Base-by-base conservation (phyloP, 1,284 basidiomycete species). In the Ustilago curta region DNA sequence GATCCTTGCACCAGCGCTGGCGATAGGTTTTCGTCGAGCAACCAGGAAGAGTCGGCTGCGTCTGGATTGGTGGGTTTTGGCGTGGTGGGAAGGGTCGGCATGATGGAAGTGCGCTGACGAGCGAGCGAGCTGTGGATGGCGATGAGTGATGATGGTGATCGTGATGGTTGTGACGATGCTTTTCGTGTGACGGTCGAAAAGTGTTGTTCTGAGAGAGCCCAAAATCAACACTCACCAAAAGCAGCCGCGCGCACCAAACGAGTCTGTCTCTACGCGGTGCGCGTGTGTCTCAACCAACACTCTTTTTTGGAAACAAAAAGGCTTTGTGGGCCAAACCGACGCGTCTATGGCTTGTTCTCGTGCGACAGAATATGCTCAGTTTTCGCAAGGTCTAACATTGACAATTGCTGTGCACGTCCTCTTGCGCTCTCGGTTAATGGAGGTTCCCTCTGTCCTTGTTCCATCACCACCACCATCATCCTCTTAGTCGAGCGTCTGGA, bases 21-120 rank as follows among this genome's bases (percentile, higher is more conserved):
- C 18, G 72, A 75, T 2, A 75, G 43, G 40, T 66, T 56, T 32
- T 67, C 59, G 49, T 75, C 72, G 57, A 75, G 66, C 37, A 74
- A 39, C 71, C 71, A 74, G 7, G 70, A 73, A 12, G 58, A 60
- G 52, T 74, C 71, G 39, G 23, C 64, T 18, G 54, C 61, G 14
- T 69, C 66, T 27, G 56, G 19, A 29, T 58, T 53, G 45, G 44
- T 49, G 2, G 60, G 52, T 51, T 65, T 69, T 4, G 71, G 71
- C 25, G 71, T 74, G 31, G 54, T 59, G 3, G 71, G 71, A 12
- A 73, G 54, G 47, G 60, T 48, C 25, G 70, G 70, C 70, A 73
- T 73, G 39, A n/a, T 56, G 47, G 23, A n/a, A 11, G 23, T 27
- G 25, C 23, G 12, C 35, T 14, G 14, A 9, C 47, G 47, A 48